A percentile compares a stretch with the other conserved stretches of the same genome.
Conservation (phyloP, 179 eudicot species). For the Beta macrorhiza region DNA sequence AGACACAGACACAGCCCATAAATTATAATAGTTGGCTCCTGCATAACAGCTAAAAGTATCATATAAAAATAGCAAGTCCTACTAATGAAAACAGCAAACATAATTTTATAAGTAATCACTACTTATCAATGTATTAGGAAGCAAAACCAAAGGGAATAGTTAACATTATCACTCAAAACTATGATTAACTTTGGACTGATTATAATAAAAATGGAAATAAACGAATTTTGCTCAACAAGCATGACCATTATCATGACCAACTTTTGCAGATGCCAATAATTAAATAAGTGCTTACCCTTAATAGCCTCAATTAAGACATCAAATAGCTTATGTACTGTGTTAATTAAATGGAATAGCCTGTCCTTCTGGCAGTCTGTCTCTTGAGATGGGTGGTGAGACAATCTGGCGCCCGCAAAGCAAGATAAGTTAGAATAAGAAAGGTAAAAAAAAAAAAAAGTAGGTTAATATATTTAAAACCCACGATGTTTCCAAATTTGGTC, state of each 20-base stretch:
- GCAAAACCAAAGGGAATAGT: conserved; percentile 27
- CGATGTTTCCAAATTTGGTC: conserved; percentile 19
- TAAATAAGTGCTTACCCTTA: conserved; percentile 27
- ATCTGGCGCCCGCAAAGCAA: background rate
- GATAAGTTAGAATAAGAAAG: conserved; percentile 13
- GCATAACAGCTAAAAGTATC: conserved; percentile 25
- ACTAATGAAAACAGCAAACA: conserved; percentile 10
- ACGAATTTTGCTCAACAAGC: conserved; percentile 32
- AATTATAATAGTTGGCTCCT: conserved; percentile 23
- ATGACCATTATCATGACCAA: conserved; percentile 41
- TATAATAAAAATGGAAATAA: conserved; percentile 10
- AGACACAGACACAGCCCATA: conserved; percentile 4
- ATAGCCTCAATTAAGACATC: conserved; percentile 24
- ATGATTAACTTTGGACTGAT: conserved; percentile 39
- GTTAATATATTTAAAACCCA: background rate
- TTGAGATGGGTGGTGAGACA: conserved; percentile 39
- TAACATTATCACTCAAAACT: conserved; percentile 41
- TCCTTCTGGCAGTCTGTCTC: conserved; percentile 36
- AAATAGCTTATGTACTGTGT: background rate
- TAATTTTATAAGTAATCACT: conserved; percentile 24
- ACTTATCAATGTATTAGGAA: conserved; percentile 19
- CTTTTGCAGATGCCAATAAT: conserved; percentile 33
- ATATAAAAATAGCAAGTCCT: conserved; percentile 24
- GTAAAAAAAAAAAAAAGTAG: conserved; percentile 6
- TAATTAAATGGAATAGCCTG: conserved; percentile 18